These are phyloP conservation scores for Aureobasidium melanogenum DNA, from an alignment of 2,329 filamentous ascomycete species.

Conservation along the genomic window DNA sequence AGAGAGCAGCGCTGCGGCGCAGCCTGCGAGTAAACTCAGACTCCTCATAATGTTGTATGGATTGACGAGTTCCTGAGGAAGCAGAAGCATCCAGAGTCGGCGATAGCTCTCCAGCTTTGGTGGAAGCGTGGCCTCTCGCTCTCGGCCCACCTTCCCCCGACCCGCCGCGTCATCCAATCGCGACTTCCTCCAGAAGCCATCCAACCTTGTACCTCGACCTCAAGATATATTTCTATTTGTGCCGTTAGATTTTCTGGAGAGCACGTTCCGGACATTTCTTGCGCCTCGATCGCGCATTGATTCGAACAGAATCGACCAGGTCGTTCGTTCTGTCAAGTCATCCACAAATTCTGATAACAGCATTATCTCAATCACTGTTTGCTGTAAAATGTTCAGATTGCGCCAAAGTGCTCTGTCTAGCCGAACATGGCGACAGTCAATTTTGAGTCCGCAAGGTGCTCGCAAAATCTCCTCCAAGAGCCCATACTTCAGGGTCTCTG, in stretches of 20 bases:
- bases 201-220: not conserved
- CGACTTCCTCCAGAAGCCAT: not conserved
- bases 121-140: conserved; percentile 13
- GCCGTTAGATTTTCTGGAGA: not conserved
- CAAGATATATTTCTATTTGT: not conserved
- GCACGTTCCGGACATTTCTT: not conserved
- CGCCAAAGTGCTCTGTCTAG: not conserved
- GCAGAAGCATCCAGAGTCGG: not conserved
- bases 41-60: conserved; percentile 30
- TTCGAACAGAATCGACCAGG: not conserved
- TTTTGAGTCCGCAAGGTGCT: not conserved
- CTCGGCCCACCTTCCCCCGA: conserved; percentile 14
- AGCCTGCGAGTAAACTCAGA: conserved; percentile 28
- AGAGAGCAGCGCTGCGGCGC: conserved; percentile 49
- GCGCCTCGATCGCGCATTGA: not conserved
- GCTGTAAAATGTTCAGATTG: conserved; percentile 10
- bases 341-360: not conserved
- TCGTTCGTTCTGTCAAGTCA: not conserved
- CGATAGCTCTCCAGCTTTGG: conserved; percentile 9
- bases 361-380: not conserved
- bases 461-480: conserved; percentile 6
- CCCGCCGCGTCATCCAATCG: conserved; percentile 9
- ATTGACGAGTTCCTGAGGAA: not conserved
- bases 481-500: conserved; percentile 60
- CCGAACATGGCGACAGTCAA: not conserved